Evolutionary conservation across 2,329 filamentous ascomycete species (phyloP), one percentile per base, ranked within the genome.

Genomic region (Botrytis hyacinthi): DNA sequence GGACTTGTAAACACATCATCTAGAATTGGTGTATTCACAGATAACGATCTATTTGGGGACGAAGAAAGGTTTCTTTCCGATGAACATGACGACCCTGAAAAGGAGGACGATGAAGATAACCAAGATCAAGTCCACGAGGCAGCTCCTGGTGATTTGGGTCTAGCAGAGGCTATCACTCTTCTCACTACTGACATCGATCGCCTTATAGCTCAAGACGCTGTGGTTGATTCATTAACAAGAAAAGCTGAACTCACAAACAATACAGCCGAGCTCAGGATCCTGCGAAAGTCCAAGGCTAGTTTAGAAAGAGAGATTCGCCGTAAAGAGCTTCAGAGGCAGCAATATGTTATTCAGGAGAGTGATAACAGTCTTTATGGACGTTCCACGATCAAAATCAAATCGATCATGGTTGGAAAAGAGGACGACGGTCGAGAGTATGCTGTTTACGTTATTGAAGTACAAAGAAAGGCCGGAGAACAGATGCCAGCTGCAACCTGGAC

Each of bases 231-330:
- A 1, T 84, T 99, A 73, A 96, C 93, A 4, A 90, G 93, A 73
- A 99, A 99, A 83, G 96, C 97, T 0, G 96, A 99, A 81, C 85
- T 99, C 70, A 99, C 96, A 2, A 99, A 99, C 81, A 99, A 99
- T 80, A 94, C 92, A 22, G 94, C 95, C 2, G 96, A 99, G 82
- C 82, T 99, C 70, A 89, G 96, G 48, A 98, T 99, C 75, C 83
- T 99, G 69, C 90, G 92, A 72, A 99, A 99, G 82, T 98, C 94
- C 0, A 97, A 96, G 82, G 91, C 94, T 46, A 99, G 96, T 82
- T 84, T 99, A 73, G 93, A 97, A 79, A 88, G 96, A 77, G 96
- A 99, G 82, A 94, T 98, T 72, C 89, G 94, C 73, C 90, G 95
- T 48, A 99, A 98, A 81, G 95, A 98, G 82, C 88, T 99, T 80